Evolutionary conservation across 352 stramenopile genomes (phyloP), one percentile per base, ranked within the genome.

Genomic region (Pythium folliculosum): DNA sequence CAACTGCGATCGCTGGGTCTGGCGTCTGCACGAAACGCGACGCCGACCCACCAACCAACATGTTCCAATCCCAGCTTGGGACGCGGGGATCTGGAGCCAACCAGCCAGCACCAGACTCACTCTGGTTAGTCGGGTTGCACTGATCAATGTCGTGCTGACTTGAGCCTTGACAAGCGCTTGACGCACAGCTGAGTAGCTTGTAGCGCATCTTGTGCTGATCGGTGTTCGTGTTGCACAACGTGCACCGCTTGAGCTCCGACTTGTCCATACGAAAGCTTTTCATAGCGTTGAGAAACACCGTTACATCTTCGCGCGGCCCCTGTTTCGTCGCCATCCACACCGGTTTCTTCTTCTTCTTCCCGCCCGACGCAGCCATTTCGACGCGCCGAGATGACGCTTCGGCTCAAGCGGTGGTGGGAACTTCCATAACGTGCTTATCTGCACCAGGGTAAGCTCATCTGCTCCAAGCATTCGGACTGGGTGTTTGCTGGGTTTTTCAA

Each of bases 221-320:
- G 2, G 45, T 25, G 45, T 52, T 52, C 45, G 45, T 52, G 21
- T 27, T 52, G 45, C 45, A 27, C 12, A 25, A 14, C 21, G 45
- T 27, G 45, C 45, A 52, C 17, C 45, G 45, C 21, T 52, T 52
- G 17, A 52, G 21, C 45, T 52, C 45, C 17, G 45, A 52, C 45
- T 52, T 25, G 45, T 52, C 45, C 13, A 52, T 52, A 52, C 45
- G 45, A 52, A 52, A 52, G 45, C 45, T 52, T 52, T 52, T 52
- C 45, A 52, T 52, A 52, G 45, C 45, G 45, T 52, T 52, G 45
- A 52, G 45, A 52, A 52, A 52, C 9, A 25, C 45, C 9, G 45
- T 52, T 52, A 25, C 45, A 52, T 52, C 45, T 52, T 52, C 21
- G 45, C 45, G 5, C 45, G 45, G 21, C 9, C 45, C 45, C 17